These are phyloP conservation scores for Juglanconis oblonga DNA, from an alignment of 2,329 filamentous ascomycete species.

Conservation along the genomic window DNA sequence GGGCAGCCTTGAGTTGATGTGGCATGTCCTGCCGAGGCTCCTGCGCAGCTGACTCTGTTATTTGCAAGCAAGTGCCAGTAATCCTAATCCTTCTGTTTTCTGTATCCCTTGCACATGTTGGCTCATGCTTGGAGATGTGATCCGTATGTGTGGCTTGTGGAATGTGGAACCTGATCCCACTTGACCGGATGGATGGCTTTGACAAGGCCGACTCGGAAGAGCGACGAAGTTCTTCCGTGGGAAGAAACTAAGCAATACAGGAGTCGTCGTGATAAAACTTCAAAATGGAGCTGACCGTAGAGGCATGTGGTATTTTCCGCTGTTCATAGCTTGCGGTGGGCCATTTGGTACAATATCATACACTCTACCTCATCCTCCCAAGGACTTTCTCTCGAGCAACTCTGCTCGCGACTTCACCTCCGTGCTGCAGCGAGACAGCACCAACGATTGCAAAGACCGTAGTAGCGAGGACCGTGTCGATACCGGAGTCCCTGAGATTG, in stretches of 20 bases:
- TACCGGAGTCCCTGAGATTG: slow-evolving; percentile 69
- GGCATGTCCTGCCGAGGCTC: no score
- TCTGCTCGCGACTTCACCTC: slow-evolving; percentile 71
- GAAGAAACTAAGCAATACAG: background rate
- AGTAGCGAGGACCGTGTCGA: slow-evolving; percentile 71
- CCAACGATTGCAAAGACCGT: slow-evolving; percentile 84
- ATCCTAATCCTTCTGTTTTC: no score
- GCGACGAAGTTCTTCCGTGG: no score
- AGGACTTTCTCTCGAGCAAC: slow-evolving; percentile 76
- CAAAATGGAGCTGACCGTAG: background rate
- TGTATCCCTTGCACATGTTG: no score
- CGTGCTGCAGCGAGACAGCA: slow-evolving; percentile 83
- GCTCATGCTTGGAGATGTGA: no score
- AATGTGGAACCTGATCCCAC: no score
- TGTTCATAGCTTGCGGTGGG: background rate
- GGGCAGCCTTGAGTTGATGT: no score
- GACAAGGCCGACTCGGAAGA: no score
- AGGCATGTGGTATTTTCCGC: slow-evolving; percentile 4
- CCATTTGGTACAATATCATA: background rate
- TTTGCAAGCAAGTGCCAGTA: no score
- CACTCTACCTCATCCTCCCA: slow-evolving; percentile 30
- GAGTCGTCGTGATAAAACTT: background rate
- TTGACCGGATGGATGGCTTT: no score
- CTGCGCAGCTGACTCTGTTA: no score
- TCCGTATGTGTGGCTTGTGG: no score